These are phyloP conservation scores for Aspergillus amoenus DNA, from an alignment of 2,329 filamentous ascomycete genomes.

Conservation along the genomic window DNA sequence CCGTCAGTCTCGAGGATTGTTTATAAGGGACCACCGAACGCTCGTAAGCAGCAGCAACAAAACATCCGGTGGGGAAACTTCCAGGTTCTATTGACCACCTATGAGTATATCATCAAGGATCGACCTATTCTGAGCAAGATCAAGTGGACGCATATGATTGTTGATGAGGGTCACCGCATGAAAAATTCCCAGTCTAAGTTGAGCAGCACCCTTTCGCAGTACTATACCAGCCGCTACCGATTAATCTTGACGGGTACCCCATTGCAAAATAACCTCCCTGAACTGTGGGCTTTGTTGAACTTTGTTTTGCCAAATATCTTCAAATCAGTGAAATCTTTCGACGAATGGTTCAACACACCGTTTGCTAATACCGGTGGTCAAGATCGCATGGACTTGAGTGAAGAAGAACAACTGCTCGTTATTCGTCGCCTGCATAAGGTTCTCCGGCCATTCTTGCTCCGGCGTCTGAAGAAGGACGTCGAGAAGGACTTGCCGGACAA, in stretches of 20 bases:
- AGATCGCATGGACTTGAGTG: conserved; percentile 97
- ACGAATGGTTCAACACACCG: conserved; percentile 99
- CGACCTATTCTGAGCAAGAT: conserved; percentile 93
- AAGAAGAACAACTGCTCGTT: conserved; percentile 99
- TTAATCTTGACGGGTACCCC: conserved; percentile 97
- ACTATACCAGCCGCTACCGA: conserved; percentile 92
- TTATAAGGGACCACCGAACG: conserved; percentile 91
- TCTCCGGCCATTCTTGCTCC: conserved; percentile 90
- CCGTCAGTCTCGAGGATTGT: conserved; percentile 83
- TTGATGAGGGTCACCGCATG: conserved; percentile 99
- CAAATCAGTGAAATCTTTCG: conserved; percentile 98
- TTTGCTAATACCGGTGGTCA: conserved; percentile 98
- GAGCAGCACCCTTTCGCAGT: conserved; percentile 88
- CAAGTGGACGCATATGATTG: conserved; percentile 99
- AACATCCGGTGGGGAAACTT: conserved; percentile 93
- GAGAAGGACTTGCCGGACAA: conserved; percentile 99
- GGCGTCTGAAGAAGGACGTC: conserved; percentile 98
- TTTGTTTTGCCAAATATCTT: conserved; percentile 98
- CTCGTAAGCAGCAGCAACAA: conserved; percentile 86
- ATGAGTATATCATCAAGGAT: conserved; percentile 99
- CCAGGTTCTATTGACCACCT: conserved; percentile 94
- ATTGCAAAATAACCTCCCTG: conserved; percentile 92
- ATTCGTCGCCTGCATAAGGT: conserved; percentile 99
- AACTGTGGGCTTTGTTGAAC: conserved; percentile 97
- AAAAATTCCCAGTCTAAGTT: conserved; percentile 97